phyloP scores from a whole-genome alignment of 805 yeast genomes.

The Tetrapisispora fleetii region DNA sequence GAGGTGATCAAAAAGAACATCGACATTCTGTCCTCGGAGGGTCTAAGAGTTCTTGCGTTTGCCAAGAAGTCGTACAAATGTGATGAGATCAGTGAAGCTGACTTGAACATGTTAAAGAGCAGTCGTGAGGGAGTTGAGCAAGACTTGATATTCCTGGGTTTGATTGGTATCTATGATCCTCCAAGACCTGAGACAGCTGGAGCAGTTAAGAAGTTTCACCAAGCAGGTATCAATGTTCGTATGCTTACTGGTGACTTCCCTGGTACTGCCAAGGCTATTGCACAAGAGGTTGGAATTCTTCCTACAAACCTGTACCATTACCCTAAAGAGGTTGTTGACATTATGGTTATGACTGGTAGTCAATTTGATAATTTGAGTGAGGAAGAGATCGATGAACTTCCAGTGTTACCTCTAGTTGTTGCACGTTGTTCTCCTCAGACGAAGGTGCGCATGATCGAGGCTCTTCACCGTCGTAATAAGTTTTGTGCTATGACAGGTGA shows the following conservation, averaged over 20 bases:
- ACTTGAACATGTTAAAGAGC: constrained; percentile 17
- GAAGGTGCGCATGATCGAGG: constrained; percentile 80
- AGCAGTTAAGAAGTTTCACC: constrained; percentile 66
- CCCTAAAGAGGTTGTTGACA: constrained; percentile 33
- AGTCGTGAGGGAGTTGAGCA: constrained; percentile 37
- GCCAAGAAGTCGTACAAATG: constrained; percentile 36
- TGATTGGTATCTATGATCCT: constrained; percentile 94
- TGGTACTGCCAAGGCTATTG: constrained; percentile 77
- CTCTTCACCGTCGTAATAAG: constrained; percentile 80
- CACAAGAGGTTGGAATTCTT: constrained; percentile 82
- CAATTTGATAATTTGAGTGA: constrained; percentile 65
- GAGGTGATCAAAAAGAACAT: constrained; percentile 46
- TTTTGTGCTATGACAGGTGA: constrained; percentile 99
- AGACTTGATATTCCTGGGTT: constrained; percentile 67
- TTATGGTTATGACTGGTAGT: constrained; percentile 76
- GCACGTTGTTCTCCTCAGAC: constrained; percentile 95
- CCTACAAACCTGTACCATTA: constrained; percentile 39
- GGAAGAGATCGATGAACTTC: constrained; percentile 59
- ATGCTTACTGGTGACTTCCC: constrained; percentile 97
- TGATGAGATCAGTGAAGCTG: constrained; percentile 29
- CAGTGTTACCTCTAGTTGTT: constrained; percentile 74
- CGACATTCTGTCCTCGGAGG: constrained; percentile 61
- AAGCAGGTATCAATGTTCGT: constrained; percentile 93
- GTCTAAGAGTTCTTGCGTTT: constrained; percentile 77
- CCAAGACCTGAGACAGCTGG: constrained; percentile 79